Percentiles rank a stretch among this genome's conserved stretches.
These are phyloP conservation scores for Polyplosphaeria fusca DNA, from an alignment of 495 filamentous ascomycete genomes.

Conservation along the genomic window DNA sequence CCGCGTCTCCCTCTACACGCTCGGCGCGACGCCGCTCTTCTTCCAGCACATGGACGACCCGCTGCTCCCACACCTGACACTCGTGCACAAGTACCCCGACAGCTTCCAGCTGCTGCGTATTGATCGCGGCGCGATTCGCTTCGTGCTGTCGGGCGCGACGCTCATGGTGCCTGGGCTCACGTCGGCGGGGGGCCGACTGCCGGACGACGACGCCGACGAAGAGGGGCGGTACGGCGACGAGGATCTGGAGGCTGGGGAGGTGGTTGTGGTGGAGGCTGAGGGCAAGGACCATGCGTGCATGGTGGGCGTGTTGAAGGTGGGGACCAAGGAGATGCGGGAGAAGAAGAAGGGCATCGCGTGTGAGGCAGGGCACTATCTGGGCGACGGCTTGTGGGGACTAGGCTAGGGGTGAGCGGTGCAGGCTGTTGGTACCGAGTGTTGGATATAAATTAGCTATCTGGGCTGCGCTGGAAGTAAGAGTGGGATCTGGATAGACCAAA, in stretches of 20 bases:
- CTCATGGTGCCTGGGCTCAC: conserved; percentile 95
- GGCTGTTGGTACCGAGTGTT: neutral
- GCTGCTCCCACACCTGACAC: conserved; percentile 64
- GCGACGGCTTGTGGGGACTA: conserved; percentile 90
- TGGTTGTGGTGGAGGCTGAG: conserved; percentile 86
- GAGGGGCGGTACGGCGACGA: conserved; percentile 45
- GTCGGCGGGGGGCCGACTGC: conserved; percentile 72
- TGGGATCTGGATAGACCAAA: neutral
- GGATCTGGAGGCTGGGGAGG: conserved; percentile 65
- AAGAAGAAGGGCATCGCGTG: conserved; percentile 90
- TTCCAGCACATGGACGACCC: conserved; percentile 83
- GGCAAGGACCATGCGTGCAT: conserved; percentile 90
- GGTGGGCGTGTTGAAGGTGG: conserved; percentile 79
- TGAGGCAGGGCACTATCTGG: conserved; percentile 88
- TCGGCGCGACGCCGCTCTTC: conserved; percentile 74
- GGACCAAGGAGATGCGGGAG: conserved; percentile 87
- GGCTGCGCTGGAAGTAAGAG: no score
- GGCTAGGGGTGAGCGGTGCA: conserved; percentile 55
- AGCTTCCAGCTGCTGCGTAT: conserved; percentile 67
- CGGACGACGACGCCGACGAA: conserved; percentile 47
- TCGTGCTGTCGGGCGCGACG: conserved; percentile 86
- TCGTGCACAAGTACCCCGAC: conserved; percentile 55
- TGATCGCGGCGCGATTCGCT: conserved; percentile 93
- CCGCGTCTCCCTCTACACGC: conserved; percentile 78
- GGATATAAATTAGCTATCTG: neutral